Evolutionary conservation across 2,329 filamentous ascomycete genomes (phyloP).

Genomic region (Sporothrix dimorphospora): DNA sequence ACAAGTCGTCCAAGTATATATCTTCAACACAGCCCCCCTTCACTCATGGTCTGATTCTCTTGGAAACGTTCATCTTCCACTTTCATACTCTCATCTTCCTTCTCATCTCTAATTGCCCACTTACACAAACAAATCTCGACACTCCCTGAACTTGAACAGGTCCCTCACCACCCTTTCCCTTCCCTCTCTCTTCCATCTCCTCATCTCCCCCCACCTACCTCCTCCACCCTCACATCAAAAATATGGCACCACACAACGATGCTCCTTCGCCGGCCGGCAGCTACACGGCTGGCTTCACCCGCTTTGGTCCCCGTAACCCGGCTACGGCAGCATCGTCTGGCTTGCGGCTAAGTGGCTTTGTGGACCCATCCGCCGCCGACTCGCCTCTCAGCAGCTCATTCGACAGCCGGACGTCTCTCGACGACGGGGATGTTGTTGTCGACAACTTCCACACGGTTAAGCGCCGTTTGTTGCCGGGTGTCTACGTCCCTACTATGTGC

Average conservation of each 20-base stretch:
- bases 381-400: conserved; percentile 48
- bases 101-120: background rate
- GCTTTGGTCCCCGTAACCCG: conserved; percentile 40
- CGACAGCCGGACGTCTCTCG: conserved; percentile 44
- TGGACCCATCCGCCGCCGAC: conserved; percentile 37
- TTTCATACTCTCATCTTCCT: background rate
- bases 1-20: conserved; percentile 23
- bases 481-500: conserved; percentile 75
- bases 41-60: background rate
- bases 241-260: conserved; percentile 54
- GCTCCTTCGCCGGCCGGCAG: conserved; percentile 51
- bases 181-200: background rate
- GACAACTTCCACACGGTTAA: conserved; percentile 31
- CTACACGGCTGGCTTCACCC: conserved; percentile 49
- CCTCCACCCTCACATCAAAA: conserved; percentile 2
- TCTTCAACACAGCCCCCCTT: conserved; percentile 5
- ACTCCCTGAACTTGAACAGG: background rate
- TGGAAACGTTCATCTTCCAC: background rate
- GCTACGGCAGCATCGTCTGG: conserved; percentile 39
- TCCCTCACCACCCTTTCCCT: background rate
- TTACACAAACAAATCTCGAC: background rate
- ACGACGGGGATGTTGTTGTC: conserved; percentile 27
- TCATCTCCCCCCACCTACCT: background rate
- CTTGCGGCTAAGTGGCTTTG: conserved; percentile 39
- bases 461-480: conserved; percentile 51